Evolutionary conservation across 331 rosid genomes (phyloP).

Genomic region (Spiraea crenata): DNA sequence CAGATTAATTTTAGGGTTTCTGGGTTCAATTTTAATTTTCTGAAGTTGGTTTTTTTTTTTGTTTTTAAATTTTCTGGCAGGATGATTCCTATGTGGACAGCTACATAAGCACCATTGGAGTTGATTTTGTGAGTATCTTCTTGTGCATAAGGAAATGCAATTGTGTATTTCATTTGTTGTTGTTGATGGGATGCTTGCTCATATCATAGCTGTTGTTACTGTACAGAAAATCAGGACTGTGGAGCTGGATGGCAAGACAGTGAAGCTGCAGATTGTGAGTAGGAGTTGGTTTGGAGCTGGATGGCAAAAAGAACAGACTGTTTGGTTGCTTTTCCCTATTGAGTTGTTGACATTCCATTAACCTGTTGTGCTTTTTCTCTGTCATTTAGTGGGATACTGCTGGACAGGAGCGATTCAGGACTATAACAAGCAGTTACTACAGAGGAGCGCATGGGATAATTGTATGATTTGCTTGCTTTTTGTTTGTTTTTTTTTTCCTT

Average conservation of each 20-base stretch:
- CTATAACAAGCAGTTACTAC: slow-evolving; percentile 97
- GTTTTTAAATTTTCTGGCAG: slow-evolving; percentile 28
- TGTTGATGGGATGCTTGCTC: background rate
- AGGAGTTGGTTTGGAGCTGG: background rate
- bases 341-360: background rate
- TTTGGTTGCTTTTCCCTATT: background rate
- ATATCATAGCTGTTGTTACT: background rate
- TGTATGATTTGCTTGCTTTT: slow-evolving; percentile 41
- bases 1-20: slow-evolving; percentile 21
- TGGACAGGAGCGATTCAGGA: slow-evolving; percentile 98
- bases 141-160: background rate
- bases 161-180: background rate
- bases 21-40: background rate
- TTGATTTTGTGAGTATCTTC: slow-evolving; percentile 72
- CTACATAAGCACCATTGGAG: slow-evolving; percentile 97
- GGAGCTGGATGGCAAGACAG: slow-evolving; percentile 84
- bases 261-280: slow-evolving; percentile 96
- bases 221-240: slow-evolving; percentile 93
- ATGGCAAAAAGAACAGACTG: background rate
- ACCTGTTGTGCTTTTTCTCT: slow-evolving; percentile 18
- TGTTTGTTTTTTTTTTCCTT: background rate
- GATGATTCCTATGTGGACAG: slow-evolving; percentile 95
- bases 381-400: slow-evolving; percentile 90
- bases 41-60: background rate
- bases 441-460: slow-evolving; percentile 99